These are phyloP conservation scores for Leishmania gerbilli DNA, from an alignment of 208 protist genomes.

Conservation along the genomic window DNA sequence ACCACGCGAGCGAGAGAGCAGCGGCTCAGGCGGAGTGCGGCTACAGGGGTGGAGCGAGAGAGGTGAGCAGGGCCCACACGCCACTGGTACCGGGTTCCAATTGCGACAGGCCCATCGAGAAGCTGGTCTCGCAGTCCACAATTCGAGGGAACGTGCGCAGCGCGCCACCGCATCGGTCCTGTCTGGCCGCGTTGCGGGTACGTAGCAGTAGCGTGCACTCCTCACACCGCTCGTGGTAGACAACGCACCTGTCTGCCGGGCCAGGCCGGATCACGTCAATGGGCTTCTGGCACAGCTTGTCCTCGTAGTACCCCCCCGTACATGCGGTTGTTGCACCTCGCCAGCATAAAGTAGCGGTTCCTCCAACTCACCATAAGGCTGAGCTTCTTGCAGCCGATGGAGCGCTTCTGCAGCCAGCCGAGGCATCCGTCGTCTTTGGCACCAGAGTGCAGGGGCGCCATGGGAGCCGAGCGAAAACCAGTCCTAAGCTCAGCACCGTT, in stretches of 20 bases:
- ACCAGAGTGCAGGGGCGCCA: not conserved
- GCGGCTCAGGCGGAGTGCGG: not conserved
- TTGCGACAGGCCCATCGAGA: constrained; percentile 12
- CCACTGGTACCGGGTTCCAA: not conserved
- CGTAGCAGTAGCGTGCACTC: constrained; percentile 66
- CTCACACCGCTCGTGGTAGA: constrained; percentile 52
- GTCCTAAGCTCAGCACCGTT: constrained; percentile 3
- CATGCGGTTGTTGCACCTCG: constrained; percentile 39
- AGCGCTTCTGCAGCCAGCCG: constrained; percentile 70
- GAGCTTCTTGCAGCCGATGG: constrained; percentile 46
- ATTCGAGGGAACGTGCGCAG: constrained; percentile 32
- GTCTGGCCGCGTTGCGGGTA: constrained; percentile 29
- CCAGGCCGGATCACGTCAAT: constrained; percentile 47
- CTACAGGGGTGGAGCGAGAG: not conserved
- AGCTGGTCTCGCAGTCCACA: constrained; percentile 18
- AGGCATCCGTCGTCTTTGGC: constrained; percentile 29
- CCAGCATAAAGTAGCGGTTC: constrained; percentile 56
- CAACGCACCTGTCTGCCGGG: constrained; percentile 49
- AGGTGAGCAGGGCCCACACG: not conserved
- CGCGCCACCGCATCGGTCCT: constrained; percentile 38
- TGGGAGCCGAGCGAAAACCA: not conserved
- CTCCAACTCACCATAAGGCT: constrained; percentile 58
- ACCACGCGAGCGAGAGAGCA: not conserved
- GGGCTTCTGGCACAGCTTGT: constrained; percentile 51
- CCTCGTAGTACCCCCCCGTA: constrained; percentile 58